phyloP scores from a whole-genome alignment of 768 basidiomycete genomes.

The Termitomyces bulborhizus region DNA sequence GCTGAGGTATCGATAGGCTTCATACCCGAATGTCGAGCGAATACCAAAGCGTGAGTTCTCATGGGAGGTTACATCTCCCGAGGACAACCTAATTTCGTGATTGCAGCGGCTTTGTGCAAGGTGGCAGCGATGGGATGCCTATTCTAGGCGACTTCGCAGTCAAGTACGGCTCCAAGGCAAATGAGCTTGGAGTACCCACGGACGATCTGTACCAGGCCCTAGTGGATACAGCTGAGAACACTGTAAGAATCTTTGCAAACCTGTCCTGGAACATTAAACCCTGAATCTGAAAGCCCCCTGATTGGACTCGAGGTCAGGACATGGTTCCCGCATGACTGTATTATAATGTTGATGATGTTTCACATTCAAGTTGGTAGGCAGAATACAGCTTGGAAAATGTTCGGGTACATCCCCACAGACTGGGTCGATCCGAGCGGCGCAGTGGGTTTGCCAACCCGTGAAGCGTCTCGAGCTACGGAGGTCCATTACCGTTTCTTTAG shows the following conservation, averaged over 20 bases:
- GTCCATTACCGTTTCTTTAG: slow-evolving; percentile 16
- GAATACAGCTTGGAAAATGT: slow-evolving; percentile 46
- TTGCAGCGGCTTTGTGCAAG: slow-evolving; percentile 41
- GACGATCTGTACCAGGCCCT: slow-evolving; percentile 44
- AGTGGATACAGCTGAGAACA: slow-evolving; percentile 46
- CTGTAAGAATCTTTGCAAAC: slow-evolving; percentile 22
- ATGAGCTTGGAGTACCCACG: slow-evolving; percentile 33
- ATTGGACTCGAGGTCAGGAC: slow-evolving; percentile 37
- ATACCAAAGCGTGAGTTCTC: slow-evolving; percentile 37
- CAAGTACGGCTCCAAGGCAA: slow-evolving; percentile 33
- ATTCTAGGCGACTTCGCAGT: slow-evolving; percentile 46
- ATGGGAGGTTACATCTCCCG: not conserved
- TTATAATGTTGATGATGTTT: not conserved
- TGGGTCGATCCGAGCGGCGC: slow-evolving; percentile 45
- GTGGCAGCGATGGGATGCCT: slow-evolving; percentile 45
- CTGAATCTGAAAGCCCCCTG: slow-evolving; percentile 29
- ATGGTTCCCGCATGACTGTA: not conserved
- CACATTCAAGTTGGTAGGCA: slow-evolving; percentile 34
- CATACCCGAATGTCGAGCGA: slow-evolving; percentile 45
- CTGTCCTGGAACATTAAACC: not conserved
- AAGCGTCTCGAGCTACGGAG: slow-evolving; percentile 43
- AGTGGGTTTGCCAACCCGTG: slow-evolving; percentile 40
- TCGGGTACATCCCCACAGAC: slow-evolving; percentile 42
- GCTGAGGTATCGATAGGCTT: slow-evolving; percentile 24
- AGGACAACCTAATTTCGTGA: not conserved